Evolutionary conservation across 2,329 filamentous ascomycete genomes (phyloP).

Genomic region (Torrubiellomyces zombiae): DNA sequence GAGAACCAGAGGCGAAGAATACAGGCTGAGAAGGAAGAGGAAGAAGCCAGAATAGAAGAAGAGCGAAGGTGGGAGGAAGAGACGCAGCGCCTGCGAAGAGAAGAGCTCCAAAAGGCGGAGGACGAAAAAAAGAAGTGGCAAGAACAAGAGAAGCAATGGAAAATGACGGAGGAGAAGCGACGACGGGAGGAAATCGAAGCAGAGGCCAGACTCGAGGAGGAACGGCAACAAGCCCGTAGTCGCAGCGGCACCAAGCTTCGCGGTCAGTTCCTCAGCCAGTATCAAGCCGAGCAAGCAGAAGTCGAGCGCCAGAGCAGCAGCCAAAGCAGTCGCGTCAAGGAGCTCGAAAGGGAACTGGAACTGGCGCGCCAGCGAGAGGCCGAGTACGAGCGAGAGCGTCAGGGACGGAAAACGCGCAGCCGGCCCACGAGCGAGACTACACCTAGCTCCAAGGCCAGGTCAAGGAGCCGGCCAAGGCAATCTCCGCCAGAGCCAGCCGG

Average conservation of each 20-base stretch:
- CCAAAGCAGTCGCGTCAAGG: conserved; percentile 53
- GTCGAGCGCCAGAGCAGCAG: conserved; percentile 13
- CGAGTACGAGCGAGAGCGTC: conserved; percentile 42
- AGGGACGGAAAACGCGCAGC: conserved; percentile 23
- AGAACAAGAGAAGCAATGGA: conserved; percentile 62
- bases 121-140: conserved; percentile 61
- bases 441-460: conserved; percentile 8
- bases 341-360: conserved; percentile 61
- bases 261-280: conserved; percentile 76
- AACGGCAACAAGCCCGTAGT: conserved; percentile 44
- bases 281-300: conserved; percentile 49
- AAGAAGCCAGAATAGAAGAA: conserved; percentile 43
- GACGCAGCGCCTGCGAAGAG: conserved; percentile 38
- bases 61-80: conserved; percentile 52
- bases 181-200: conserved; percentile 57
- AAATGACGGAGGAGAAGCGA: conserved; percentile 55
- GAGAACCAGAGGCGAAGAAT: conserved; percentile 29
- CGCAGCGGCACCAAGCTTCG: conserved; percentile 54
- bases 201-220: conserved; percentile 48
- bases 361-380: conserved; percentile 43
- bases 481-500: conserved; percentile 3
- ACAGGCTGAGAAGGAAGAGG: conserved; percentile 40
- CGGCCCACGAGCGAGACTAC: conserved; percentile 7
- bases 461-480: conserved; percentile 8
- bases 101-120: conserved; percentile 43